Base-by-base conservation (phyloP, 768 basidiomycete species). In the Gymnopilus junonius region DNA sequence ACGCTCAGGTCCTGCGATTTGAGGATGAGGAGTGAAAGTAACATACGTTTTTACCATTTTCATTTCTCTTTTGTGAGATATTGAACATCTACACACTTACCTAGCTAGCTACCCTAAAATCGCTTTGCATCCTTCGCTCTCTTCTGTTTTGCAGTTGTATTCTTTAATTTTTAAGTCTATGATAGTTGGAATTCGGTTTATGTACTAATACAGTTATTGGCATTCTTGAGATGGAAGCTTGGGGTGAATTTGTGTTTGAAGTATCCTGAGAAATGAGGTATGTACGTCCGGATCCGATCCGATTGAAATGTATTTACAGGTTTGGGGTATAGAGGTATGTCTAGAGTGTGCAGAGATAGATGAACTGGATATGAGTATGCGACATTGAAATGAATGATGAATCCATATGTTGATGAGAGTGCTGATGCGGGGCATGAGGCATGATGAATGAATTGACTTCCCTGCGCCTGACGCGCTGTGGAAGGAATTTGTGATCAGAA, bases 1-100 rank as follows among this genome's bases (percentile, higher is more conserved):
- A 95, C 75, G 93, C 93, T 21, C 93, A 93, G 76, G 86, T 95
- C 61, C 76, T 95, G 60, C 82, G 88, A 55, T 95, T 95, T 70
- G 92, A 94, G 69, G 93, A 95, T 67, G 93, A 94, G 69, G 83
- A 84, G 11, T 54, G 48, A 57, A 58, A 54, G 40, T 61, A 45
- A 25, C 53, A 21, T 55, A 54, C 31, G 39, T n/a, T 50, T 58
- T 32, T 29, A n/a, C n/a, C n/a, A n/a, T n/a, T 31, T 27, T 46
- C 45, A 27, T 1, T 10, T 27, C 23, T 10, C 23, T 21, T 15
- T 46, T 29, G 20, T 27, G 21, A 15, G 14, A 37, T 45, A 46
- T 51, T 21, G 39, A 56, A 48, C 55, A 56, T 21, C 45, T 55
- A 46, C 12, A 25, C 43, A 20, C 35, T 17, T 39, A 27, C 46